These are phyloP conservation scores for Populus ilicifolia DNA, from an alignment of 345 rosid species.

Conservation along the genomic window DNA sequence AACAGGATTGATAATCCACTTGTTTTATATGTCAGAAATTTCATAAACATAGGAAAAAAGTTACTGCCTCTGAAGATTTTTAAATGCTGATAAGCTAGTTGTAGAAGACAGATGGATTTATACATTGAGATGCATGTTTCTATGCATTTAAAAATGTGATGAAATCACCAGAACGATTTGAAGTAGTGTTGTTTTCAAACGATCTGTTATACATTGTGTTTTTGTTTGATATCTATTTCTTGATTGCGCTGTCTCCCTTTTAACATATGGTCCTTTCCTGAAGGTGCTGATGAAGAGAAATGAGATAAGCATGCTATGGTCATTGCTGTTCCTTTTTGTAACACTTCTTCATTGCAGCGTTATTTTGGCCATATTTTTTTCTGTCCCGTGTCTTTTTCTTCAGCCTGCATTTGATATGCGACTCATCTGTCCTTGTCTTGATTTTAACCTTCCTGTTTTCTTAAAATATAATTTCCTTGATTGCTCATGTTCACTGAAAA, in stretches of 20 bases:
- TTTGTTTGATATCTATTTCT: neutral
- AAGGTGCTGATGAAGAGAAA: neutral
- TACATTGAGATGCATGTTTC: neutral
- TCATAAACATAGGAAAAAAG: neutral
- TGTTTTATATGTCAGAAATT: neutral
- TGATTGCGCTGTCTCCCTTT: neutral
- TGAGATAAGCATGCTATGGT: neutral
- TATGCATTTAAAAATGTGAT: neutral
- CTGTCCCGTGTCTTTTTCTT: no score
- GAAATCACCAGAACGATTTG: neutral
- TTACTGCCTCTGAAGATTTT: neutral
- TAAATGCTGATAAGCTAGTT: neutral
- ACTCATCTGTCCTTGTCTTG: no score
- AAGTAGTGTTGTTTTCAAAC: neutral
- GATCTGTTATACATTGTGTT: neutral
- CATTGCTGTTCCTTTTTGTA: neutral
- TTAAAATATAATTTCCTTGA: no score
- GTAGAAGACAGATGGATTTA: neutral
- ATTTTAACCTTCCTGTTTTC: no score
- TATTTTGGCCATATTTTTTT: no score
- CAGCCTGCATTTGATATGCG: no score
- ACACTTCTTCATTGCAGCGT: neutral
- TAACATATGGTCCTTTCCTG: neutral
- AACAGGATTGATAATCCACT: neutral
- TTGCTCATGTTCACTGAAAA: no score